Conservation (phyloP, 2,329 filamentous ascomycete genomes). For the Phaeophleospora eucalypticola region DNA sequence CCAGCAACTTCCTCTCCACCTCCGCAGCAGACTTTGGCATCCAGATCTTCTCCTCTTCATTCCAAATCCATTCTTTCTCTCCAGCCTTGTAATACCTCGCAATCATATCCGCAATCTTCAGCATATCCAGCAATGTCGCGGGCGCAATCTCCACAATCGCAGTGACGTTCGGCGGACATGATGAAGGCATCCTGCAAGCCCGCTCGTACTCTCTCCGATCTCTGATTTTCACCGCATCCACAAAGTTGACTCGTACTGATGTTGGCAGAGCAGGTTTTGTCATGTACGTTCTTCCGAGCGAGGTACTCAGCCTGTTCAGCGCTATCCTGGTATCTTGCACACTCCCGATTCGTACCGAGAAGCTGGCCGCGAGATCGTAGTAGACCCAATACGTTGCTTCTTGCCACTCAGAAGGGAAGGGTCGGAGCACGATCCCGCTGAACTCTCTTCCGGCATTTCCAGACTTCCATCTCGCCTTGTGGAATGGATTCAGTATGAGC, state of each 20-base stretch:
- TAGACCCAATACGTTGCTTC: neutral
- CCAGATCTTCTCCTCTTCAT: neutral
- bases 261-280: neutral
- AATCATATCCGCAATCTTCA: constrained; percentile 1
- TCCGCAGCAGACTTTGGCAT: neutral
- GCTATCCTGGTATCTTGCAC: neutral
- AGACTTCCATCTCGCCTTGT: neutral
- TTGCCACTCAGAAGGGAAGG: neutral
- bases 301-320: neutral
- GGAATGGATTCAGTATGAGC: neutral
- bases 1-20: neutral
- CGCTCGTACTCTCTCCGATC: neutral
- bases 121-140: neutral
- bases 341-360: neutral
- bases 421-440: neutral
- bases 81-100: neutral
- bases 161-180: neutral
- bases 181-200: neutral
- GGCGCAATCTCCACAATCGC: neutral
- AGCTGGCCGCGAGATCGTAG: neutral
- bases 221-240: neutral
- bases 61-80: neutral
- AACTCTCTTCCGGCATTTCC: neutral
- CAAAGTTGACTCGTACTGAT: neutral
- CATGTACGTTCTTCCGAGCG: neutral